phyloP scores from a whole-genome alignment of 257 asterid species.

The Dorcoceras hygrometricum region DNA sequence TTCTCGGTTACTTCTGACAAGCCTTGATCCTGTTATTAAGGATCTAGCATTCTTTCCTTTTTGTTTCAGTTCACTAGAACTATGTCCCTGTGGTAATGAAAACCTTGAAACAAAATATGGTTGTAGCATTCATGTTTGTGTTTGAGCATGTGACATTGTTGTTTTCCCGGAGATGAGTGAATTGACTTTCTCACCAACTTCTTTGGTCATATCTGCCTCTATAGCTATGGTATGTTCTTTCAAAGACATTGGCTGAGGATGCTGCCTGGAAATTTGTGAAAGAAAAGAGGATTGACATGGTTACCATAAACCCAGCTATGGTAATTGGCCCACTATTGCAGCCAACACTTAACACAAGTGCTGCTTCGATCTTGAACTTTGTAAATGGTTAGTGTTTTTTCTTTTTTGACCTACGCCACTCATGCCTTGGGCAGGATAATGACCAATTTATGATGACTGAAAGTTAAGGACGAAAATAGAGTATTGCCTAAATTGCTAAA shows the following conservation, averaged over 20 bases:
- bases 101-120: neutral
- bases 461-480: neutral
- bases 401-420: too few species aligned
- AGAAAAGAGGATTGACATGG: constrained; percentile 62
- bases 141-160: neutral
- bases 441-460: neutral
- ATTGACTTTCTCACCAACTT: neutral
- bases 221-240: constrained; percentile 69
- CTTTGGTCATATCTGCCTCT: neutral
- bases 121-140: too few species aligned
- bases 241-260: constrained; percentile 67
- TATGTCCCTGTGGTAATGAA: neutral
- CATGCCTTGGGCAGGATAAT: neutral
- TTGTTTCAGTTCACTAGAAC: neutral
- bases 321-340: constrained; percentile 68
- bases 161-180: neutral
- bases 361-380: constrained; percentile 41
- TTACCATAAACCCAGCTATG: constrained; percentile 59
- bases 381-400: constrained; percentile 34
- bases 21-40: neutral
- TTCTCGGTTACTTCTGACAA: neutral
- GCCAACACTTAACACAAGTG: constrained; percentile 63
- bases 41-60: neutral
- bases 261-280: constrained; percentile 66
- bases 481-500: neutral